Conservation (phyloP, 768 basidiomycete species). For the Mrakia hoshinonis region DNA sequence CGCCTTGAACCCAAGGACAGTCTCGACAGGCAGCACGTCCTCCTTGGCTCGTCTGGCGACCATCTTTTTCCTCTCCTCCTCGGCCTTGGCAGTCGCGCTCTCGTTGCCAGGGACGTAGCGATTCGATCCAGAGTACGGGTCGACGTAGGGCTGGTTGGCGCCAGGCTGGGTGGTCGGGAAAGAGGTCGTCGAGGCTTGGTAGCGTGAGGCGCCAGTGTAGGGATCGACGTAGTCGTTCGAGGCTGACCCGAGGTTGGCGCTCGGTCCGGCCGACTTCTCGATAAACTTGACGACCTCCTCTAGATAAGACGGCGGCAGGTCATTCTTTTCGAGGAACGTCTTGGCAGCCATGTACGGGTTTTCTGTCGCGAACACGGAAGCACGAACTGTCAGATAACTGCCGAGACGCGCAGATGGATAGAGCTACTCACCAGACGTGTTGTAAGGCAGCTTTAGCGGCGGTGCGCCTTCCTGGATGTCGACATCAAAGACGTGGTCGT, state of each 20-base stretch:
- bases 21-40: conserved; percentile 42
- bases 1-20: conserved; percentile 71
- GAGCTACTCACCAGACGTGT: conserved; percentile 58
- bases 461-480: conserved; percentile 89
- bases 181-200: conserved; percentile 46
- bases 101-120: conserved; percentile 45
- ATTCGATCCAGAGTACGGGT: conserved; percentile 67
- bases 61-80: conserved; percentile 18
- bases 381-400: background rate
- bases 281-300: conserved; percentile 91
- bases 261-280: conserved; percentile 69
- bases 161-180: conserved; percentile 27
- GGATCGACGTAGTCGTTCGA: conserved; percentile 65
- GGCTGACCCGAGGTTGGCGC: conserved; percentile 55
- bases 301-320: conserved; percentile 69
- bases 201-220: conserved; percentile 76
- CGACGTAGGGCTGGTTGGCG: conserved; percentile 37
- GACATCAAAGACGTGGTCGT: conserved; percentile 98
- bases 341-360: conserved; percentile 86
- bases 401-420: background rate
- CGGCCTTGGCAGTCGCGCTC: background rate
- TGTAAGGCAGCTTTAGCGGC: conserved; percentile 88
- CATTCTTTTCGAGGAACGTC: conserved; percentile 71
- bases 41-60: conserved; percentile 33
- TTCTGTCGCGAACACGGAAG: conserved; percentile 47